phyloP scores from a whole-genome alignment of 2,329 filamentous ascomycete species.

The Diaporthe humulicola region DNA sequence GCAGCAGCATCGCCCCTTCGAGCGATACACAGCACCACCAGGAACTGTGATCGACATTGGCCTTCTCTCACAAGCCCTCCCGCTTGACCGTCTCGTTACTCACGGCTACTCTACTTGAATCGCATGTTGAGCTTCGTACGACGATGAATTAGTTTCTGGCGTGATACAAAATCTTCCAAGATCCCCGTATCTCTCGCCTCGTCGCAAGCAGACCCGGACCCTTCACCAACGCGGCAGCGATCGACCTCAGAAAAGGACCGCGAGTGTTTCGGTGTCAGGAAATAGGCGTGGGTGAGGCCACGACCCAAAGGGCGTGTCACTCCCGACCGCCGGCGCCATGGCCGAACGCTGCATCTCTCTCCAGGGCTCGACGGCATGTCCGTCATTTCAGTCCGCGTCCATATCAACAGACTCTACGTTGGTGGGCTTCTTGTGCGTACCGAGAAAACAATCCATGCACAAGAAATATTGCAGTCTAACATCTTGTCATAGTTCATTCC shows the following conservation, averaged over 20 bases:
- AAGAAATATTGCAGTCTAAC: conserved; percentile 8
- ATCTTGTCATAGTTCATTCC: conserved; percentile 80
- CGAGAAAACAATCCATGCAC: too few species aligned
- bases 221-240: conserved; percentile 1
- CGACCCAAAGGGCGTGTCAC: conserved; percentile 27
- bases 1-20: conserved; percentile 35
- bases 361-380: conserved; percentile 70
- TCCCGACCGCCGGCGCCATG: conserved; percentile 43
- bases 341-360: conserved; percentile 65
- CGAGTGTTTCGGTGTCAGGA: conserved; percentile 10
- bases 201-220: neutral
- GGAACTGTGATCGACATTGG: neutral
- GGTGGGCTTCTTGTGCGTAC: conserved; percentile 68
- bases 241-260: neutral
- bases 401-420: conserved; percentile 69
- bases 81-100: neutral
- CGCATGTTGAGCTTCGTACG: conserved; percentile 30
- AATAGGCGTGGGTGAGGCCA: conserved; percentile 29
- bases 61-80: neutral
- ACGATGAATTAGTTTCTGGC: conserved; percentile 42
- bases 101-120: conserved; percentile 1
- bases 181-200: neutral
- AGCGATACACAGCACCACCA: conserved; percentile 33
- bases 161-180: conserved; percentile 36
- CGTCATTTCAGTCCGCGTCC: conserved; percentile 73